Percentiles rank a stretch among this genome's conserved stretches.
Conservation (phyloP, 345 rosid genomes). For the Sonneratia caseolaris region DNA sequence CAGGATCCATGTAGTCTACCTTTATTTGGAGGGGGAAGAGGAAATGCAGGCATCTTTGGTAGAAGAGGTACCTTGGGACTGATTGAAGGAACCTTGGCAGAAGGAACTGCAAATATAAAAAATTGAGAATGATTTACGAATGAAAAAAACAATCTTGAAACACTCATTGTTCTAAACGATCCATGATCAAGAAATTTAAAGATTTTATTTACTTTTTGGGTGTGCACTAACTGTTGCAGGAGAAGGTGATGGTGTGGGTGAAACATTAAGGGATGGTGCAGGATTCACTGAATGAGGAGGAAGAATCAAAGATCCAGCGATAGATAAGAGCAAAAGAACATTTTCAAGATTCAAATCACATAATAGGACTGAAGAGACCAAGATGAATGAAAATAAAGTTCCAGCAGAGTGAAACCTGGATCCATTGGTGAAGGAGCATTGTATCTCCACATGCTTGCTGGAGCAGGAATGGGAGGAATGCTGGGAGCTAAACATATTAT, state of each 20-base stretch:
- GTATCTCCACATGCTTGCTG: conserved; percentile 21
- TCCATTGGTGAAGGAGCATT: conserved; percentile 37
- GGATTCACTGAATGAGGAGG: conserved; percentile 25
- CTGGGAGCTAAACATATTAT: conserved; percentile 28
- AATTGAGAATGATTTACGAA: conserved; percentile 18
- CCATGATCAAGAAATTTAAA: neutral
- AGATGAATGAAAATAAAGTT: neutral
- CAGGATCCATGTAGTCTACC: conserved; percentile 29
- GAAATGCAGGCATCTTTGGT: conserved; percentile 63
- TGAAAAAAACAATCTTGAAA: conserved; percentile 13
- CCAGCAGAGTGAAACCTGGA: conserved; percentile 30
- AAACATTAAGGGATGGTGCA: conserved; percentile 21
- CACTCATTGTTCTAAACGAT: neutral
- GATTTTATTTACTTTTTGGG: conserved; percentile 24
- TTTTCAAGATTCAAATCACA: neutral
- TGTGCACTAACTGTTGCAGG: conserved; percentile 28
- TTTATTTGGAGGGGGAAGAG: conserved; percentile 93
- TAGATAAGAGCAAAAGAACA: neutral
- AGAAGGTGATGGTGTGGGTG: conserved; percentile 55
- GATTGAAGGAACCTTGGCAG: conserved; percentile 33
- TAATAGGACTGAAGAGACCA: neutral
- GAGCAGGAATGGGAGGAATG: conserved; percentile 28
- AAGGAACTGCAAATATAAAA: conserved; percentile 13
- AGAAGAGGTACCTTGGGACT: conserved; percentile 45
- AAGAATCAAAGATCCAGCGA: conserved; percentile 27